Conservation (phyloP, 371 early-diverging fungal species). For the Mucor indicus region DNA sequence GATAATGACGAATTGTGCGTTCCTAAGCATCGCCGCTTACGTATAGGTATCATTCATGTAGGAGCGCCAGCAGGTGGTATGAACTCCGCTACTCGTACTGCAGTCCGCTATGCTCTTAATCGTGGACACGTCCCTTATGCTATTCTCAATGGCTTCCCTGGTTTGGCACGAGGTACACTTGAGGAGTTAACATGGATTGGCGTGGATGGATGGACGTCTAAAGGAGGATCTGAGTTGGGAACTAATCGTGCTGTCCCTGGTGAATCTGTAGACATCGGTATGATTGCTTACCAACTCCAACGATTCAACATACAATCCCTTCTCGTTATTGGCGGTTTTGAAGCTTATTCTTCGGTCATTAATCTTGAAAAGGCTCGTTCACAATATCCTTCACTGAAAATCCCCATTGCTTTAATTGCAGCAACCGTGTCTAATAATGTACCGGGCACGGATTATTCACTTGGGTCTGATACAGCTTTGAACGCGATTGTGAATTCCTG, state of each 20-base stretch:
- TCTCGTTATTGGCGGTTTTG: conserved; percentile 95
- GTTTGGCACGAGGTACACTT: conserved; percentile 81
- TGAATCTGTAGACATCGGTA: conserved; percentile 69
- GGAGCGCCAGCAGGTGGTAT: conserved; percentile 98
- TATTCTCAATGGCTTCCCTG: conserved; percentile 93
- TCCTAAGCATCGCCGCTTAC: conserved; percentile 56
- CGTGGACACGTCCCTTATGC: conserved; percentile 83
- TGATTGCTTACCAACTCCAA: conserved; percentile 87
- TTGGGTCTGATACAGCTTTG: conserved; percentile 97
- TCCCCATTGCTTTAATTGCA: conserved; percentile 93
- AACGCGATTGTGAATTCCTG: conserved; percentile 95
- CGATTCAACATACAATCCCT: conserved; percentile 88
- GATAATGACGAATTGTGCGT: conserved; percentile 30
- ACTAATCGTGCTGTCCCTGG: conserved; percentile 90
- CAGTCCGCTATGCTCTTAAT: conserved; percentile 86
- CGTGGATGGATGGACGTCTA: conserved; percentile 87
- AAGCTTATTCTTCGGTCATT: conserved; percentile 78
- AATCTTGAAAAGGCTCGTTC: conserved; percentile 68
- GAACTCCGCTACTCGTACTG: conserved; percentile 94
- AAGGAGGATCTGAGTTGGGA: conserved; percentile 96
- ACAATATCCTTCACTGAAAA: conserved; percentile 84
- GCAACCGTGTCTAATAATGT: conserved; percentile 99
- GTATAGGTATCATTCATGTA: conserved; percentile 91
- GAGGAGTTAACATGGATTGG: conserved; percentile 78
- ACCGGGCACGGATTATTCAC: conserved; percentile 94